Evolutionary conservation across 108 stramenopile species (phyloP).

Genomic region (Aureococcus anophagefferens): DNA sequence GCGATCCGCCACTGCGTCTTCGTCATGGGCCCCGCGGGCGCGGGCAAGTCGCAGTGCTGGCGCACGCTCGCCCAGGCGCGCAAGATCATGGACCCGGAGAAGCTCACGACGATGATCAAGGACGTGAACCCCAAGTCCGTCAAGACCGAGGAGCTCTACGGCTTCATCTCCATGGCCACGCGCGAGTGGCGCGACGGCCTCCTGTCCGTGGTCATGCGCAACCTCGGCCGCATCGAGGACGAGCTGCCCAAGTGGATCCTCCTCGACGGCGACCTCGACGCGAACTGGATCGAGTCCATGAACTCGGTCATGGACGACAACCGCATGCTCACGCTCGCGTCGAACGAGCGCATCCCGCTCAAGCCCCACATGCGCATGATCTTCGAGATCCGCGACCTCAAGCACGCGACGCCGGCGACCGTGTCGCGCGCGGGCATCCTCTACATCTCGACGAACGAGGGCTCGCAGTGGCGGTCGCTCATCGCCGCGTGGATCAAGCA

Average conservation of each 20-base stretch:
- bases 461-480: constrained; percentile 66
- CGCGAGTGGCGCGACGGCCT: constrained; percentile 74
- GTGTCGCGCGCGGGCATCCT: constrained; percentile 71
- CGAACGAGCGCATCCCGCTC: constrained; percentile 70
- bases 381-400: constrained; percentile 72
- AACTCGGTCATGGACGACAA: constrained; percentile 79
- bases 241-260: constrained; percentile 71
- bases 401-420: constrained; percentile 67
- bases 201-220: constrained; percentile 63
- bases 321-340: constrained; percentile 70
- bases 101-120: constrained; percentile 35
- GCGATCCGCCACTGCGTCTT: constrained; percentile 58
- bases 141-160: constrained; percentile 64
- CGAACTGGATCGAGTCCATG: constrained; percentile 78
- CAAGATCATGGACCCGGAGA: constrained; percentile 30
- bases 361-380: constrained; percentile 70
- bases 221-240: constrained; percentile 55
- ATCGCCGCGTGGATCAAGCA: constrained; percentile 52
- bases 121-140: constrained; percentile 72
- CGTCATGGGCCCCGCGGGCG: constrained; percentile 57
- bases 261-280: constrained; percentile 71
- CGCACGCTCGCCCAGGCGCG: constrained; percentile 54
- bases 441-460: constrained; percentile 64
- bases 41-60: constrained; percentile 70
- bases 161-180: constrained; percentile 61